These are phyloP conservation scores for Trichoderma koningii DNA, from an alignment of 2,329 filamentous ascomycete species.

Conservation along the genomic window DNA sequence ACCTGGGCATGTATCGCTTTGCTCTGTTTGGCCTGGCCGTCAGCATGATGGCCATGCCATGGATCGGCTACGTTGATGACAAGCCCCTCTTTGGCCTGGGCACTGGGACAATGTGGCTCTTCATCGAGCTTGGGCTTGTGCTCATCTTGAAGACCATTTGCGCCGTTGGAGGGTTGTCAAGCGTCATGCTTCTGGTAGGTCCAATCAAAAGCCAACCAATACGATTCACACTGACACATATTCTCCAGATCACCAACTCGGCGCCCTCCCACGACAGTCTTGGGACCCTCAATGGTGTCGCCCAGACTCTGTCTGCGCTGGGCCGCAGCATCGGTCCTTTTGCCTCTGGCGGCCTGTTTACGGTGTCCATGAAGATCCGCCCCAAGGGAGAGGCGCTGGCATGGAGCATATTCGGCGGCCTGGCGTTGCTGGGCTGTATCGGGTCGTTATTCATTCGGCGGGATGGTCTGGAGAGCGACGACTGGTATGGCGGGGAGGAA, in stretches of 20 bases:
- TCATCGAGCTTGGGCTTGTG: constrained; percentile 75
- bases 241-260: constrained; percentile 80
- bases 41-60: constrained; percentile 86
- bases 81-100: constrained; percentile 58
- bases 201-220: not conserved
- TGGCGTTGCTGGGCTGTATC: constrained; percentile 78
- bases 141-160: constrained; percentile 88
- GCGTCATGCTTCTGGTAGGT: constrained; percentile 80
- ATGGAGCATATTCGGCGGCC: constrained; percentile 84
- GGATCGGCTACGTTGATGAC: constrained; percentile 74
- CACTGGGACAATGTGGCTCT: constrained; percentile 69
- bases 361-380: constrained; percentile 69
- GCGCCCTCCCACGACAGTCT: constrained; percentile 82
- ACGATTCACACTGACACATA: not conserved
- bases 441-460: constrained; percentile 77
- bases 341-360: constrained; percentile 83
- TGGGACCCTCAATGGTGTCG: constrained; percentile 88
- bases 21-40: constrained; percentile 78
- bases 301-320: constrained; percentile 88
- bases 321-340: constrained; percentile 89
- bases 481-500: constrained; percentile 46
- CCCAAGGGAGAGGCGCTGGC: constrained; percentile 83
- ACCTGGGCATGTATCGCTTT: constrained; percentile 78
- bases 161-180: constrained; percentile 84
- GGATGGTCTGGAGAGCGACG: constrained; percentile 60